Base-by-base conservation (phyloP, 106 monocot species). In the Dioscorea zingiberensis region DNA sequence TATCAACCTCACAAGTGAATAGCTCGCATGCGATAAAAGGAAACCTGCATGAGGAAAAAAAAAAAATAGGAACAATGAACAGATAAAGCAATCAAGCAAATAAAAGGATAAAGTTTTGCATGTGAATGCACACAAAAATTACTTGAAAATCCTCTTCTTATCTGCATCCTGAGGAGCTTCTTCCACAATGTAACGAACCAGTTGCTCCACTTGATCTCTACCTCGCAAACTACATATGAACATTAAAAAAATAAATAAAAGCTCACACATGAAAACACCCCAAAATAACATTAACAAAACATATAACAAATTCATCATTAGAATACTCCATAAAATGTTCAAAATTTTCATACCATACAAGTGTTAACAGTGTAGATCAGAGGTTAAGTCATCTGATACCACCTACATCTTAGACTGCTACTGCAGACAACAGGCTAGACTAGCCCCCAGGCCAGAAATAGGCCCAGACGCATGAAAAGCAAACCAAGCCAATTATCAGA, bases 21-120 rank as follows among this genome's bases (percentile, higher is more conserved):
- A 93, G 83, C 76, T 93, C 93, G 72, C 93, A 93, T 25, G 93
- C 80, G 74, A 93, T 81, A 69, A 83, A 93, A 12, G 93, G 93
- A 83, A 89, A 83, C 76, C 93, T 93, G 77, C 6, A 79, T 48
- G 12, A 71, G 1, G 7, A 51, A 8, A 19, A 16, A 51, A 51
- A 51, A 51, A 4, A 4, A 16, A 47, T 7, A 13, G 15, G 0
- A 51, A 6, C 51, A 18, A 51, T 51, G 18, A 18, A 51, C 4
- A 51, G 13, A 16, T n/a, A 16, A 22, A 26, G 25, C n/a, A 38
- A 51, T 18, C 51, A 51, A 51, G 18, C 51, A 13, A 51, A 18
- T 9, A 51, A 51, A 38, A 38, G 4, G 38, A 38, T 38, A 38
- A 38, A 38, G 4, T 38, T 38, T 2, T 38, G 38, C 38, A 38